phyloP scores from a whole-genome alignment of 441 rosid species.

The Syzygium syzygioides region DNA sequence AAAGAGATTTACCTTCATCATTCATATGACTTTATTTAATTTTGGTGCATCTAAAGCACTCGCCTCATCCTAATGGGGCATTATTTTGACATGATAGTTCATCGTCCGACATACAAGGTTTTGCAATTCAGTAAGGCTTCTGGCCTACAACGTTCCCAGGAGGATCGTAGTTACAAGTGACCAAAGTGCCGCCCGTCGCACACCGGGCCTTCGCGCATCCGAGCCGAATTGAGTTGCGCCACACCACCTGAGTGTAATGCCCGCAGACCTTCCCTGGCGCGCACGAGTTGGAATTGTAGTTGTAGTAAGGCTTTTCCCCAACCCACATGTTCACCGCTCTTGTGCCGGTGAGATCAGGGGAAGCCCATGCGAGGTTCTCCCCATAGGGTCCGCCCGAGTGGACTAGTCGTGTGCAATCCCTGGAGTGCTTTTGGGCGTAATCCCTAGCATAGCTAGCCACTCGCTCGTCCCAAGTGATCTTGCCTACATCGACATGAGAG shows the following conservation, averaged over 20 bases:
- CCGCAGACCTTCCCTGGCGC: not conserved
- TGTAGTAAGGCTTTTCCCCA: not conserved
- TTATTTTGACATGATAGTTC: not conserved
- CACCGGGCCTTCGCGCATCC: not conserved
- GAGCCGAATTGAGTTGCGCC: not conserved
- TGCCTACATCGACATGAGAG: not conserved
- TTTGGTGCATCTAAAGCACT: not conserved
- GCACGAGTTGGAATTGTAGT: not conserved
- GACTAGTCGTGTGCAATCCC: not conserved
- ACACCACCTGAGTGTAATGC: not conserved
- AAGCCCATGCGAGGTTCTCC: not conserved
- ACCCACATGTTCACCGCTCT: not conserved
- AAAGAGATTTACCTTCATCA: not conserved
- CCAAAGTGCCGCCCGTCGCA: not conserved
- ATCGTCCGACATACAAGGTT: not conserved
- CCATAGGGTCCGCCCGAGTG: not conserved
- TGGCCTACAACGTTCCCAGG: not conserved
- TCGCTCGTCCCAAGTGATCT: not conserved
- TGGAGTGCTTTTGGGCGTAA: not conserved
- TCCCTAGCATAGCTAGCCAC: not conserved
- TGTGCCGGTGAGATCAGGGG: not conserved
- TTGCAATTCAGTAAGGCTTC: not conserved
- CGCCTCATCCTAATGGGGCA: not conserved
- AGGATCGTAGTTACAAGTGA: not conserved
- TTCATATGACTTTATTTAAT: not conserved